Evolutionary conservation across 257 asterid species (phyloP), one percentile per base, ranked within the genome.

Genomic region (Plantago major): DNA sequence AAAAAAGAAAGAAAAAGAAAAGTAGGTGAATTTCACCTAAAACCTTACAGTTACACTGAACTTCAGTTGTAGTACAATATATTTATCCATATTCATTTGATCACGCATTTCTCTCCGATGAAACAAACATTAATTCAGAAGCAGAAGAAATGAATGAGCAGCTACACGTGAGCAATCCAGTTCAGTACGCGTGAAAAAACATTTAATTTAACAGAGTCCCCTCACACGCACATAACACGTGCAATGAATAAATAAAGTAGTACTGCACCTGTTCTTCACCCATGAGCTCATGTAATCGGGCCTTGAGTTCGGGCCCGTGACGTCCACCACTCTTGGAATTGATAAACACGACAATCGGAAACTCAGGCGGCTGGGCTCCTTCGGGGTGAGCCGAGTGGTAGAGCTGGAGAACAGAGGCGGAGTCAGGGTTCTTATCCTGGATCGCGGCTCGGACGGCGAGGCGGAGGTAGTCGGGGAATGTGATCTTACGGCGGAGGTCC

Each of bases 311-410:
- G n/a, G 94, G 94, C 8, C 99, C 99, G 73, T 92, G 99, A 10
- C 97, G 82, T 0, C 97, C 99, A 7, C 97, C 99, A 46, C 99
- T 92, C 70, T 63, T 84, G 5, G 96, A 82, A 80, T 92, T 92
- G 44, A 92, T 73, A 61, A 92, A 92, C 13, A 89, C 97, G 0
- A 92, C 84, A 50, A 89, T 51, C 40, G 99, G 96, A 51, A 81
- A 79, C 81, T 86, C 99, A 1, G 93, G 76, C 7, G 82, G 64
- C 52, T 75, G 82, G 43, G 67, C 77, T 6, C 76, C 81, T 0
- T 46, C 78, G 28, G 62, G 74, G 53, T 58, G 68, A 50, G 87
- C 84, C 62, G 71, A 68, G 40, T 84, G 83, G 55, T 66, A 75
- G 17, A 55, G 74, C 49, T 54, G 73, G 40, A 58, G 66, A 12